Conservation (phyloP, 352 stramenopile species). For the Elongisporangium anandrum region DNA sequence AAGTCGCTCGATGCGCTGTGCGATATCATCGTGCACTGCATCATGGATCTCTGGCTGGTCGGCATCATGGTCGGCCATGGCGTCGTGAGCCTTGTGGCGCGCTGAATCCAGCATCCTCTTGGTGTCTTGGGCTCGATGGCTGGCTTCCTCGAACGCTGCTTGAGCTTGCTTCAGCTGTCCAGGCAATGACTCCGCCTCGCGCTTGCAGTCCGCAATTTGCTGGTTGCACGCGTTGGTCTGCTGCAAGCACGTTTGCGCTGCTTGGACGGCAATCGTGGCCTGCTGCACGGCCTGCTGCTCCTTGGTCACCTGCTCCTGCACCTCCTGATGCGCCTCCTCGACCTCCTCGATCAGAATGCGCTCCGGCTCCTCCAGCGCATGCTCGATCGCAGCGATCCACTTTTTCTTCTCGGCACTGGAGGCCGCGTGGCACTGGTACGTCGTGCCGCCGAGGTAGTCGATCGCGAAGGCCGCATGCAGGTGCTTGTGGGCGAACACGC, state of each 20-base stretch:
- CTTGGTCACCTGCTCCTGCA: slow-evolving; percentile 30
- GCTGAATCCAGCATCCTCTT: slow-evolving; percentile 21
- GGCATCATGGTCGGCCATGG: slow-evolving; percentile 8
- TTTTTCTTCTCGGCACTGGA: slow-evolving; percentile 44
- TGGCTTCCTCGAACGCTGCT: slow-evolving; percentile 22
- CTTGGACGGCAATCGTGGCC: slow-evolving; percentile 40
- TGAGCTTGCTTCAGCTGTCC: slow-evolving; percentile 22
- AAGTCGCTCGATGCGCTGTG: slow-evolving; percentile 30
- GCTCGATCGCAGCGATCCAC: slow-evolving; percentile 55
- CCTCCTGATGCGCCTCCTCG: slow-evolving; percentile 52
- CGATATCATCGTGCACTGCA: slow-evolving; percentile 10
- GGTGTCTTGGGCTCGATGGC: slow-evolving; percentile 18
- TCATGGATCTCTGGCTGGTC: slow-evolving; percentile 3
- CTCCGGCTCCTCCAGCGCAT: slow-evolving; percentile 66
- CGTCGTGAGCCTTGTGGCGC: slow-evolving; percentile 32
- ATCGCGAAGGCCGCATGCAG: slow-evolving; percentile 20
- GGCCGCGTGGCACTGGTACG: slow-evolving; percentile 55
- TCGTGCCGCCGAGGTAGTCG: slow-evolving; percentile 32
- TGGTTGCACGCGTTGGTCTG: slow-evolving; percentile 28
- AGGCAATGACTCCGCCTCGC: slow-evolving; percentile 19
- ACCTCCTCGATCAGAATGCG: slow-evolving; percentile 76
- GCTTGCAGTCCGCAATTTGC: slow-evolving; percentile 9
- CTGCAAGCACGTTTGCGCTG: slow-evolving; percentile 21
- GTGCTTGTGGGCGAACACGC: slow-evolving; percentile 23
- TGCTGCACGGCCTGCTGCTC: slow-evolving; percentile 38